These are phyloP conservation scores for Trichoderma semiorbis DNA, from an alignment of 2,329 filamentous ascomycete genomes.

Conservation along the genomic window DNA sequence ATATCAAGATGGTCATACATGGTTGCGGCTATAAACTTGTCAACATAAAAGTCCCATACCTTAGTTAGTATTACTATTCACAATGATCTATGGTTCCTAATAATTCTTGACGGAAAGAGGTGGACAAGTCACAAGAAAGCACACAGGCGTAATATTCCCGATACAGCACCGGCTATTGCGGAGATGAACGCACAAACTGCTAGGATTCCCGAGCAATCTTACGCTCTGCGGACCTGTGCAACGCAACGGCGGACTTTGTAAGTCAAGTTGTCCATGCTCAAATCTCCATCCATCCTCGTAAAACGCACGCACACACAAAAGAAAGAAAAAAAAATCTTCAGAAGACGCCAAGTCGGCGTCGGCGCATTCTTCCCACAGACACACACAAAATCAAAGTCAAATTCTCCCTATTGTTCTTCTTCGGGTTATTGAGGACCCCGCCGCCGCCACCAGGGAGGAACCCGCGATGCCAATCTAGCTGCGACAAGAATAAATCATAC, in stretches of 20 bases:
- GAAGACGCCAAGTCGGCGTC: background rate
- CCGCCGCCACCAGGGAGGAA: background rate
- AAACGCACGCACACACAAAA: background rate
- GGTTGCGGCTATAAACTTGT: background rate
- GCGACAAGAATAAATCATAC: constrained; percentile 6
- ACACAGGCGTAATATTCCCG: background rate
- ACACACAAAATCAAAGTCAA: background rate
- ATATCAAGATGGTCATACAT: background rate
- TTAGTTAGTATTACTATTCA: background rate
- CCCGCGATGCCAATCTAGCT: background rate
- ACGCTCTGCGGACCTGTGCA: background rate
- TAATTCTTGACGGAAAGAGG: background rate
- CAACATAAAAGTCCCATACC: background rate
- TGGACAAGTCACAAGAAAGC: background rate
- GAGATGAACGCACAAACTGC: background rate
- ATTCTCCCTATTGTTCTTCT: background rate
- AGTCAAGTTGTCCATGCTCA: too few relatives aligned
- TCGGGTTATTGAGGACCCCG: background rate
- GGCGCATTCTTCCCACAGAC: background rate
- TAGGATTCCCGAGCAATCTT: background rate
- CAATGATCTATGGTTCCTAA: background rate
- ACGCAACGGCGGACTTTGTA: background rate
- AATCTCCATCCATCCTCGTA: background rate
- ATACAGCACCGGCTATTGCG: background rate
- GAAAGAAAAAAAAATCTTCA: background rate